Percentiles rank a stretch among this genome's conserved stretches.
These are phyloP conservation scores for Xerocomellus dryophilus DNA, from an alignment of 768 basidiomycete genomes.

Conservation along the genomic window DNA sequence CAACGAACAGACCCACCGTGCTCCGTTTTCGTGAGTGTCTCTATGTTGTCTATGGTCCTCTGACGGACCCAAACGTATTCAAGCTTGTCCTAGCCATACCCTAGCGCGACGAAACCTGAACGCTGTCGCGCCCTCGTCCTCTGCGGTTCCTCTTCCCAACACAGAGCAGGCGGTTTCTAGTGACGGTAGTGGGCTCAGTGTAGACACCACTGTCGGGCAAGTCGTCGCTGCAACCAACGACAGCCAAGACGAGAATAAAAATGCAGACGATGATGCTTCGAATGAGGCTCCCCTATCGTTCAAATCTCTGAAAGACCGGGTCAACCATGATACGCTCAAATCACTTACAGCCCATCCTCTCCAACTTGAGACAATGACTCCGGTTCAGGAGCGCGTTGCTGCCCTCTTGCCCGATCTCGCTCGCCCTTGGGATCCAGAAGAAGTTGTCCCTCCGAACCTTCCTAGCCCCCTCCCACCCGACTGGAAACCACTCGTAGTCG, in stretches of 20 bases:
- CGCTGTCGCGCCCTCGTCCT: background rate
- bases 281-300: slow-evolving; percentile 24
- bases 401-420: slow-evolving; percentile 70
- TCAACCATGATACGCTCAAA: slow-evolving; percentile 45
- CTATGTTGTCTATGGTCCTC: background rate
- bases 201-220: background rate
- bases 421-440: slow-evolving; percentile 44
- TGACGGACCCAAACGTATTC: background rate
- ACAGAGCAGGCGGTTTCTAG: background rate
- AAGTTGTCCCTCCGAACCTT: slow-evolving; percentile 3
- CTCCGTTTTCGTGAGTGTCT: slow-evolving; percentile 16
- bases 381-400: slow-evolving; percentile 80
- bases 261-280: background rate
- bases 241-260: background rate
- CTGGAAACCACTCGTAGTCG: background rate
- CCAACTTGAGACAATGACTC: slow-evolving; percentile 66
- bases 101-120: slow-evolving; percentile 5
- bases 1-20: background rate
- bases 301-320: slow-evolving; percentile 34
- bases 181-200: background rate
- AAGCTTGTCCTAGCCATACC: background rate
- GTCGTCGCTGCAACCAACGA: background rate
- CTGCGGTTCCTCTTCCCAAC: background rate
- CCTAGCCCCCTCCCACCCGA: background rate
- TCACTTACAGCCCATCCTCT: slow-evolving; percentile 67